Base-by-base conservation (phyloP, 148 eudicot genomes). In the Simmondsia chinensis region DNA sequence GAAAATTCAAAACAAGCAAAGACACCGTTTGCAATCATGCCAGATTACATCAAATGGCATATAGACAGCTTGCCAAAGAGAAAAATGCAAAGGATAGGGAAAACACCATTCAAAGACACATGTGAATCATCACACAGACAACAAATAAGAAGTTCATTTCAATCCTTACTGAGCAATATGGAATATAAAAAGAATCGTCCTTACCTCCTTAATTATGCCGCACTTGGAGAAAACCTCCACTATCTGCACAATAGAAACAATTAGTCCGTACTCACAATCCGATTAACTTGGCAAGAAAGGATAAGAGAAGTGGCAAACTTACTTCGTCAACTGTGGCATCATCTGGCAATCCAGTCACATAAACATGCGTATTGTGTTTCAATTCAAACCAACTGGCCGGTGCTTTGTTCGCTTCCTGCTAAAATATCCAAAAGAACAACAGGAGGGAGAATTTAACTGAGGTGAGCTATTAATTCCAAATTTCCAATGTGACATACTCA, bases 381-480 rank as follows among this genome's bases (percentile, higher is more conserved):
- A 91, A 65, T 48, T 91, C 99, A 57, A 91, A 91, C 99, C 96
- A 91, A 50, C 79, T 74, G 48, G 82, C 95, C 33, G 99, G 99
- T 26, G 95, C 89, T 48, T 86, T 77, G 53, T 86, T 86, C 13
- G 89, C 79, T 77, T 86, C 99, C 99, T 91, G 72, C 7, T 54
- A 63, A 55, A 45, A 24, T 26, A 50, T 15, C 22, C 20, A 52
- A 18, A 30, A 30, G 48, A 20, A 44, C 33, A 6, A 40, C 1
- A 42, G 9, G 4, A 19, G 20, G 36, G n/a, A n/a, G n/a, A n/a
- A n/a, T n/a, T n/a, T n/a, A n/a, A n/a, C n/a, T n/a, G n/a, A n/a
- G n/a, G n/a, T n/a, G n/a, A n/a, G n/a, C n/a, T n/a, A n/a, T n/a
- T n/a, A n/a, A n/a, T n/a, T n/a, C n/a, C n/a, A n/a, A n/a, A n/a